Conservation (phyloP, 2,329 filamentous ascomycete genomes). For the Penicillium oxalicum region DNA sequence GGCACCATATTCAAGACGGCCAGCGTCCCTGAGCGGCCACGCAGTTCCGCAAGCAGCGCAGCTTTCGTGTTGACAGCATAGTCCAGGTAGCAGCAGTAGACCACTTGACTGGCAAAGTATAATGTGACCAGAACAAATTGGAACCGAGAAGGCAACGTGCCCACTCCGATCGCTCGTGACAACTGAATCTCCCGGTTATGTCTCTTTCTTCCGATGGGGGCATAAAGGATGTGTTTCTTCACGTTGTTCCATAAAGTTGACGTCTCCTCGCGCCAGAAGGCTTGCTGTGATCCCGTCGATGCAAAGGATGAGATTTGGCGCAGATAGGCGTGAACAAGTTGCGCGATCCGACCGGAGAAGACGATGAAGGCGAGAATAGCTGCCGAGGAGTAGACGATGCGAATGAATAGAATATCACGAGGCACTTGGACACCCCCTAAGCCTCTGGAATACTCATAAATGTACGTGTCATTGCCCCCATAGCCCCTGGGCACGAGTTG, state of each 20-base stretch:
- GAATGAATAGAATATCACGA: conserved; percentile 35
- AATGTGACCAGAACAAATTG: conserved; percentile 63
- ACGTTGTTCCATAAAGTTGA: conserved; percentile 38
- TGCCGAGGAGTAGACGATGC: conserved; percentile 36
- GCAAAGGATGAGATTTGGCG: conserved; percentile 39
- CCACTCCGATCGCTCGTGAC: conserved; percentile 61
- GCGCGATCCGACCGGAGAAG: conserved; percentile 37
- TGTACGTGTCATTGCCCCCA: conserved; percentile 35
- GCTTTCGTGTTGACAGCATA: conserved; percentile 39
- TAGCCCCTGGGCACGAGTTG: conserved; percentile 23
- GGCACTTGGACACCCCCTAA: conserved; percentile 36
- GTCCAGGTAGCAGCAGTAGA: conserved; percentile 57
- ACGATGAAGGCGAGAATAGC: conserved; percentile 32
- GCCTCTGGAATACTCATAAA: conserved; percentile 38
- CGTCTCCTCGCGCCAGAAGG: conserved; percentile 42
- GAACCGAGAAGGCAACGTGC: conserved; percentile 73
- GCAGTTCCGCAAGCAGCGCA: conserved; percentile 70
- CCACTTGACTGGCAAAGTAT: conserved; percentile 68
- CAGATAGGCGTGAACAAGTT: conserved; percentile 41
- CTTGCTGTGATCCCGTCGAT: conserved; percentile 35
- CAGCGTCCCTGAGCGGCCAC: conserved; percentile 78
- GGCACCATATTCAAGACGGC: conserved; percentile 88
- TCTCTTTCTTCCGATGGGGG: conserved; percentile 66
- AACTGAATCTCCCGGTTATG: conserved; percentile 71
- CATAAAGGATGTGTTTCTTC: conserved; percentile 47